Conservation (phyloP, 805 yeast species). For the Hyphopichia homilentoma region DNA sequence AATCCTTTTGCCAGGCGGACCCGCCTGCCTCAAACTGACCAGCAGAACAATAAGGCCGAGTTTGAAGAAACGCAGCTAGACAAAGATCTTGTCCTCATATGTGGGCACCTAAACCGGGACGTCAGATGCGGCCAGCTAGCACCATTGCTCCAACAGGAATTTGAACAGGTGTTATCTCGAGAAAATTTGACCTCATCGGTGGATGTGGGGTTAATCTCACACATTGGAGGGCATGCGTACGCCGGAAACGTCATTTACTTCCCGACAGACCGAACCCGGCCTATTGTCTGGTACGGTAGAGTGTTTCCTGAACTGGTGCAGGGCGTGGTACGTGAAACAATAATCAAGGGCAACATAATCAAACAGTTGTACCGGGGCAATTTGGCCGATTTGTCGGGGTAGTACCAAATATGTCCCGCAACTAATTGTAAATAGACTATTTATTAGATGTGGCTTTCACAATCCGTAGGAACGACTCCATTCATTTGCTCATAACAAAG, state of each 20-base stretch:
- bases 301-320: constrained; percentile 66
- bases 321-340: constrained; percentile 56
- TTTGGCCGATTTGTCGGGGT: too few relatives aligned
- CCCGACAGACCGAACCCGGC: constrained; percentile 33
- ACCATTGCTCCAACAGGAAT: constrained; percentile 52
- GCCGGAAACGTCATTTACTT: constrained; percentile 77
- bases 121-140: constrained; percentile 66
- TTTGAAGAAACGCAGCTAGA: constrained; percentile 10
- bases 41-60: background rate
- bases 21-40: background rate
- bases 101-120: constrained; percentile 67
- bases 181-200: constrained; percentile 26
- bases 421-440: too few relatives aligned
- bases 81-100: constrained; percentile 45
- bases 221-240: constrained; percentile 82
- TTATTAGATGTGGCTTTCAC: too few relatives aligned
- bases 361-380: constrained; percentile 55
- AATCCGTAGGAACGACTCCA: too few relatives aligned
- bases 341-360: constrained; percentile 47
- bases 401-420: too few relatives aligned
- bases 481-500: too few relatives aligned
- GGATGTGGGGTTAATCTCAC: constrained; percentile 59
- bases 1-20: constrained; percentile 19
- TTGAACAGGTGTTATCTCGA: constrained; percentile 34
- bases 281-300: constrained; percentile 71